Evolutionary conservation across 1,284 basidiomycete genomes (phyloP).

Genomic region (Rhodofomes roseus): DNA sequence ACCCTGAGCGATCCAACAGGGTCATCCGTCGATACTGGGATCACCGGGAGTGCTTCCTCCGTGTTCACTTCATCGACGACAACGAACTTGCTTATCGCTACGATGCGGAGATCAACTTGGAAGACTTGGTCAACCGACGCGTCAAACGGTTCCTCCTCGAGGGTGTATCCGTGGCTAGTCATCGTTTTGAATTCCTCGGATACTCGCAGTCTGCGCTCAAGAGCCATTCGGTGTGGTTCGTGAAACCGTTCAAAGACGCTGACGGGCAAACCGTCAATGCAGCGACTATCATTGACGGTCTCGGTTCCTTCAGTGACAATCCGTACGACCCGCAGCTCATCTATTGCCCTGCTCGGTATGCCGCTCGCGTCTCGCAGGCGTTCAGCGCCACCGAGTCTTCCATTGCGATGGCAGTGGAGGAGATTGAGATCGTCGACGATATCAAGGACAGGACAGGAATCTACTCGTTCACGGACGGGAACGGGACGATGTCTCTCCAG

Average conservation of each 20-base stretch:
- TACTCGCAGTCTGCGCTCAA: constrained; percentile 54
- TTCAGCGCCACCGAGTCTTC: constrained; percentile 70
- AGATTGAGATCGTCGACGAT: constrained; percentile 46
- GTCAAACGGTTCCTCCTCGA: constrained; percentile 40
- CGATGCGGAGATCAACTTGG: constrained; percentile 48
- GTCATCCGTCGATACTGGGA: constrained; percentile 50
- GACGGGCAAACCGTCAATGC: constrained; percentile 31
- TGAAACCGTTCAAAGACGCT: constrained; percentile 41
- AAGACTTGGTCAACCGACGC: constrained; percentile 40
- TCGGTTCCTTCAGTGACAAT: constrained; percentile 51
- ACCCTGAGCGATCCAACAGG: constrained; percentile 62
- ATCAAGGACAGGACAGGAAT: constrained; percentile 30
- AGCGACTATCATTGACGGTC: constrained; percentile 41
- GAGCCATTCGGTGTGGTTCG: constrained; percentile 56
- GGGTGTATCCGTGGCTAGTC: constrained; percentile 46
- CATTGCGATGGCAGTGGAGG: constrained; percentile 46
- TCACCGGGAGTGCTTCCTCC: constrained; percentile 54
- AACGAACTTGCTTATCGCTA: constrained; percentile 44
- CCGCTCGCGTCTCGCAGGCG: constrained; percentile 68
- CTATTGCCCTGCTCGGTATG: constrained; percentile 64
- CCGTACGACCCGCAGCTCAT: constrained; percentile 42
- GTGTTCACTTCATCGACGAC: constrained; percentile 64
- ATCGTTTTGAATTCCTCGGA: constrained; percentile 52
- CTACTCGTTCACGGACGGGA: constrained; percentile 64
- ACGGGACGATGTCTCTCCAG: constrained; percentile 60